Conservation (phyloP, 805 yeast species). For the Saturnispora gosingensis region DNA sequence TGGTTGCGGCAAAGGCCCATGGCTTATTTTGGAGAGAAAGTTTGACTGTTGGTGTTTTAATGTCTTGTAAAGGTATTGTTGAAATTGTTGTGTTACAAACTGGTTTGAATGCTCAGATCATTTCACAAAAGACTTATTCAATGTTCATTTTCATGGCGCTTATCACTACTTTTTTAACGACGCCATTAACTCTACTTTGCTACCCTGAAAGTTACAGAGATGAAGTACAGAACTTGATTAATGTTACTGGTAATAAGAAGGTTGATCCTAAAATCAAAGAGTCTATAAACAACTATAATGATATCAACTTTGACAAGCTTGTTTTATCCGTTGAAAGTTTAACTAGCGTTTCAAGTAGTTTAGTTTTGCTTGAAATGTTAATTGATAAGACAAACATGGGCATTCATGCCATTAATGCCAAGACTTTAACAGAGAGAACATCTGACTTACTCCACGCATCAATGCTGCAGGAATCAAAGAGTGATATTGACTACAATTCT, state of each 20-base stretch:
- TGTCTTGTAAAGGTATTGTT: conserved; percentile 86
- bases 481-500: conserved; percentile 19
- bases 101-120: conserved; percentile 64
- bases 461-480: conserved; percentile 18
- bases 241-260: conserved; percentile 13
- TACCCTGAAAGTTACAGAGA: conserved; percentile 59
- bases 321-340: conserved; percentile 21
- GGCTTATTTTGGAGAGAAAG: conserved; percentile 69
- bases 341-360: conserved; percentile 24
- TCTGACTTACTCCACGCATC: conserved; percentile 65
- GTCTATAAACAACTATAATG: background rate
- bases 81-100: conserved; percentile 71
- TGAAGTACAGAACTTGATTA: conserved; percentile 30
- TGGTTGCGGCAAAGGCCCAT: conserved; percentile 49
- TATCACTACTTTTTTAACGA: conserved; percentile 67
- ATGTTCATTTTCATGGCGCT: conserved; percentile 83
- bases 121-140: conserved; percentile 55
- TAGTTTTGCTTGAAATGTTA: conserved; percentile 23
- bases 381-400: conserved; percentile 19
- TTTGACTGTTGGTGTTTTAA: conserved; percentile 64
- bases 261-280: conserved; percentile 9
- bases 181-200: conserved; percentile 54
- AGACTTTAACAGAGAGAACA: conserved; percentile 57
- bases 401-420: conserved; percentile 45
- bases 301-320: conserved; percentile 17